Base-by-base conservation (phyloP, 495 filamentous ascomycete species). In the Penicillium subrubescens region DNA sequence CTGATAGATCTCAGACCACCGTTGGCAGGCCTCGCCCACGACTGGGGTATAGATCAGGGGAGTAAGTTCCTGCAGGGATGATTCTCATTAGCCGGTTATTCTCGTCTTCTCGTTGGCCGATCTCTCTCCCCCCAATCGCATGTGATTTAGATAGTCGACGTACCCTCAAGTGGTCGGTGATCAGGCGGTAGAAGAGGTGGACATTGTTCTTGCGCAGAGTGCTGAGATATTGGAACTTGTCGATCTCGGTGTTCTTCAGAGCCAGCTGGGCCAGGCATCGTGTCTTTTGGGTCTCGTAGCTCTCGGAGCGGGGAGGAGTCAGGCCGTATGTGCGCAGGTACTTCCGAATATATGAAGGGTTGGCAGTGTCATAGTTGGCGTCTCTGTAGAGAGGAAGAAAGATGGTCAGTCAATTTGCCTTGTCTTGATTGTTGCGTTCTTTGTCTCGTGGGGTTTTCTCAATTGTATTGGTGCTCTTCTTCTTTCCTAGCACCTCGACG, bases 41-140 rank as follows among this genome's bases (percentile, higher is more conserved):
- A 93, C 95, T 6, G 95, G 95, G 19, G 95, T 99, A 80, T 99
- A 99, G 70, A 99, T 96, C 61, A 97, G 81, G 50, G 95, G 95
- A 68, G 96, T 97, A 67, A 97, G 79, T 72, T 94, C 90, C 79
- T 90, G 77, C 60, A 65, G 54, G 53, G 37, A 57, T 43, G 58
- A 15, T 27, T 61, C 59, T 50, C 35, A 48, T 68, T 66, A 63
- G 57, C 59, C 59, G 15, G 33, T 34, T 37, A 15, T 33, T 23
- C 31, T 25, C 29, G 44, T 55, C 2, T 27, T 61, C 61, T 50
- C 35, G 59, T 68, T 66, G 60, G 57, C 59, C 55, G 23, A 52
- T 17, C 31, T 56, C 33, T 27, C 39, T 27, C 25, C 4, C 33
- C 5, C 54, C 44, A 57, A 64, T 61, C 66, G 65, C 60, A 50